Evolutionary conservation across 805 yeast genomes (phyloP).

Genomic region (Dipodascopsis tothii): DNA sequence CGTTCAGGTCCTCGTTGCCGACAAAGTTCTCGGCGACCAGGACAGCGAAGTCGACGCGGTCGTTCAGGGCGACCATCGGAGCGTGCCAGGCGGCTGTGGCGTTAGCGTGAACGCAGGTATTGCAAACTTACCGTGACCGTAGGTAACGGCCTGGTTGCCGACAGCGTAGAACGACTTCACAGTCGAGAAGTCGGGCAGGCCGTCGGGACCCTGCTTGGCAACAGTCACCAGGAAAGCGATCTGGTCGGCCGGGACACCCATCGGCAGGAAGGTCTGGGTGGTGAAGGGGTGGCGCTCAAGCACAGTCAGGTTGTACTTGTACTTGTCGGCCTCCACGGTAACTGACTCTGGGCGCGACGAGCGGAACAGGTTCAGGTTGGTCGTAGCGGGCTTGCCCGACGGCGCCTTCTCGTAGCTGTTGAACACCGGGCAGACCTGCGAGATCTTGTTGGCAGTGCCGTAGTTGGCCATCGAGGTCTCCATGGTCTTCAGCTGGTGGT

Average conservation of each 20-base stretch:
- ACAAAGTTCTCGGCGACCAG: conserved; percentile 78
- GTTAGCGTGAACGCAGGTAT: background rate
- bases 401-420: conserved; percentile 46
- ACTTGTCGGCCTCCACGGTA: conserved; percentile 17
- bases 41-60: conserved; percentile 74
- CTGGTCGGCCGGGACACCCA: conserved; percentile 53
- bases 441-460: conserved; percentile 83
- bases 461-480: conserved; percentile 62
- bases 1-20: conserved; percentile 73
- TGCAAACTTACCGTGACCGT: conserved; percentile 6
- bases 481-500: conserved; percentile 53
- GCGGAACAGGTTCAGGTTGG: conserved; percentile 78
- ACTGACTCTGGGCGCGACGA: conserved; percentile 59
- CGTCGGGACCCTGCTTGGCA: conserved; percentile 44
- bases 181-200: conserved; percentile 55
- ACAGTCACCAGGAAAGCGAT: conserved; percentile 72
- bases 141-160: conserved; percentile 82
- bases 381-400: conserved; percentile 43
- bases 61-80: conserved; percentile 82
- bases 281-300: conserved; percentile 85
- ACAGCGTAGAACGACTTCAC: conserved; percentile 63
- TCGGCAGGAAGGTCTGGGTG: conserved; percentile 85
- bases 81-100: conserved; percentile 78
- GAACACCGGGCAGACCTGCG: conserved; percentile 60
- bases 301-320: conserved; percentile 51